Base-by-base conservation (phyloP, 768 basidiomycete species). In the Suillus americanus region DNA sequence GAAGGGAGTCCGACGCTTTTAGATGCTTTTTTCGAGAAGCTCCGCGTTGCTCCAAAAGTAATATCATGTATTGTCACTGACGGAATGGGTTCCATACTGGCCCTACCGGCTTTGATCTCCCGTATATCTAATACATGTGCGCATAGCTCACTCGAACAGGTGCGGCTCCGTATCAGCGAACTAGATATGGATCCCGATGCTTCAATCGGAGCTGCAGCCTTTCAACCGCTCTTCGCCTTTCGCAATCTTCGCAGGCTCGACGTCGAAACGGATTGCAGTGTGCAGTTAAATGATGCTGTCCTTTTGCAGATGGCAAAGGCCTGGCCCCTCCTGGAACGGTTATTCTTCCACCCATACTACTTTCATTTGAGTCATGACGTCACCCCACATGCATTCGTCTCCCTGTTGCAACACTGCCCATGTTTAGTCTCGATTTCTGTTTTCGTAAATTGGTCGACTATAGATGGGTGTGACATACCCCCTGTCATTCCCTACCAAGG, bases 301-400 rank as follows among this genome's bases (percentile, higher is more conserved):
- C 28, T 61, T 30, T 30, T 43, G 60, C 28, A 61, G 60, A 61
- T 61, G 60, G 41, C 60, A 0, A 41, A 30, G 28, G 40, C 38
- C 6, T 61, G 60, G 60, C 41, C 60, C 18, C 60, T 46, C 40
- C 46, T 61, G 4, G 41, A 43, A 23, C 25, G 18, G 12, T 13
- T 61, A 28, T 2, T 2, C 7, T 20, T 61, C 28, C 8, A 3
- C 10, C 10, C 13, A 33, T 41, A n/a, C 18, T 41, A n/a, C 18
- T 20, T 5, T n/a, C 3, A n/a, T n/a, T 10, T 10, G 5, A 20
- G 51, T 53, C 18, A 18, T 53, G 4, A 33, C 5, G 40, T 61
- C 30, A 48, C 38, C 28, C 13, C 10, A 3, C 28, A 51, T n/a
- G 30, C 43, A 5, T 33, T 61, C 33, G 48, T 61, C 30, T 37